phyloP scores from a whole-genome alignment of 2,329 filamentous ascomycete species.

The Phialemonium atrogriseum region DNA sequence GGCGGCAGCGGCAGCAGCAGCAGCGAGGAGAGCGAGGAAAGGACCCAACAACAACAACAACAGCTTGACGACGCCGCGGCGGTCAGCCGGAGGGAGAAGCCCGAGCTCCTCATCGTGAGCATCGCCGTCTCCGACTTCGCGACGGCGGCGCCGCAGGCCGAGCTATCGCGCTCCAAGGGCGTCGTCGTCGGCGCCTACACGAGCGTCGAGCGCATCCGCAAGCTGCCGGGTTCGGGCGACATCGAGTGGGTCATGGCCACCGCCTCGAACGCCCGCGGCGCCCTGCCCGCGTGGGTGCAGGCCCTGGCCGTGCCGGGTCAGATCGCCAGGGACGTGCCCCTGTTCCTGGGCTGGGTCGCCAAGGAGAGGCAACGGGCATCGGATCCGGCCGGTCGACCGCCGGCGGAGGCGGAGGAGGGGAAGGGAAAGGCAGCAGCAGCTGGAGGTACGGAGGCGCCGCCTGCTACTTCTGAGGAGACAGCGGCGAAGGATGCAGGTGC shows the following conservation, averaged over 20 bases:
- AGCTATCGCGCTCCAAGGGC: conserved; percentile 26
- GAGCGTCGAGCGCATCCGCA: conserved; percentile 54
- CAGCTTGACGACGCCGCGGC: conserved; percentile 15
- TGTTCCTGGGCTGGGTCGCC: conserved; percentile 57
- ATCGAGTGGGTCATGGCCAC: conserved; percentile 76
- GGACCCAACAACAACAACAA: no score
- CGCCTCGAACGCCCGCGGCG: conserved; percentile 60
- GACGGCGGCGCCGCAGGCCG: neutral
- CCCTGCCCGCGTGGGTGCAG: conserved; percentile 59
- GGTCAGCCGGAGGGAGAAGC: conserved; percentile 13
- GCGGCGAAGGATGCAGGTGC: no score
- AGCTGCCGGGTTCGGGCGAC: conserved; percentile 23
- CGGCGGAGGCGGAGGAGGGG: conserved; percentile 5
- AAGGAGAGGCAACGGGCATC: conserved; percentile 27
- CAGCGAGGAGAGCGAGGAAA: no score
- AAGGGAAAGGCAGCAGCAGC: neutral
- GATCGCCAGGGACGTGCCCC: conserved; percentile 62
- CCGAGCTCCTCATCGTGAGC: conserved; percentile 49
- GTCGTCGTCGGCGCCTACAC: conserved; percentile 53
- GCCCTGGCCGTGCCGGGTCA: conserved; percentile 52
- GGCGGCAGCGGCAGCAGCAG: no score
- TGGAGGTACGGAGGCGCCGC: neutral
- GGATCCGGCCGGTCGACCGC: conserved; percentile 6
- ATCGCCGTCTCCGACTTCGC: conserved; percentile 40
- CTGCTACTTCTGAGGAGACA: no score